Base-by-base conservation (phyloP, 257 asterid species). In the Osmanthus fragrans region DNA sequence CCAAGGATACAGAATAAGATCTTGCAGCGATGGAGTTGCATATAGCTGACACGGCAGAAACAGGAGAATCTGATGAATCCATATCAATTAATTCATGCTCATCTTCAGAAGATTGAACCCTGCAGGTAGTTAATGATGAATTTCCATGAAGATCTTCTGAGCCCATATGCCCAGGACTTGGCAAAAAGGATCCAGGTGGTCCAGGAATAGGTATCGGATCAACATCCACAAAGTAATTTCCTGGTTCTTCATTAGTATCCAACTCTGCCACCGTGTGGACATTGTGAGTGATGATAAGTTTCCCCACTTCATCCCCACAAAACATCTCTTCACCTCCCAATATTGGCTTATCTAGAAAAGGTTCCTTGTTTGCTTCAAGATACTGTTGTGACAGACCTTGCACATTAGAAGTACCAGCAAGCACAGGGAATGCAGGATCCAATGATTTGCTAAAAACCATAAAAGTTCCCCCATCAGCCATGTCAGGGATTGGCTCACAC, bases 151-250 rank as follows among this genome's bases (percentile, higher is more conserved):
- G 85, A 75, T 90, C 97, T 86, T 91, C 97, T 0, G 97, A 90
- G 79, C 84, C 82, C 92, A 86, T 89, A 37, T 88, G 95, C 23
- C 94, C 92, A 0, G 97, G 99, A 77, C 99, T 94, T 0, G 98
- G 99, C 79, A 94, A 84, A 84, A 90, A 95, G 0, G 97, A 95
- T 73, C 99, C 99, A 0, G 97, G 98, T 4, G 99, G 99, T 49
- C 98, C 99, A 0, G 99, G 99, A 77, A 95, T 95, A 36, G 92
- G 92, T 77, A 90, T 91, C 37, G 94, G 90, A 77, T 93, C 99
- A 37, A 94, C 97, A 83, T 88, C 92, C 58, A 75, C 80, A 79
- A 75, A 91, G 85, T 87, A 94, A 83, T 86, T 80, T 75, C 96
- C 87, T 34, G 83, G 87, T 64, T 68, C 87, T 58, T 86, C 90